These are phyloP conservation scores for Microglena sp. DNA, from an alignment of 139 green algal species.

Conservation along the genomic window DNA sequence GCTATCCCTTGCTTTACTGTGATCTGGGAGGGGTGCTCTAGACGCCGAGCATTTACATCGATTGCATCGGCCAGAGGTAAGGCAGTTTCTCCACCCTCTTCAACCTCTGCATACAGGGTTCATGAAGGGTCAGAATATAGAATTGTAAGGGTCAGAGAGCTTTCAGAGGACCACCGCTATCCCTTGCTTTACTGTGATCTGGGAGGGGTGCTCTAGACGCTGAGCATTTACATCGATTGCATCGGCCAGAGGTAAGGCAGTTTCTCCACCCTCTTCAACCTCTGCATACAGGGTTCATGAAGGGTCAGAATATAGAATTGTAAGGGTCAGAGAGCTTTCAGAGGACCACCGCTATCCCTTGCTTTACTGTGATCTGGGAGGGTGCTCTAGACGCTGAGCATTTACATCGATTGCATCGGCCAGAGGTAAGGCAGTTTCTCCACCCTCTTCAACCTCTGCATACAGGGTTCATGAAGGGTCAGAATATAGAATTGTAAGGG, in stretches of 20 bases:
- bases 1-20: conserved; percentile 14
- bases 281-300: not conserved
- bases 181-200: conserved; percentile 13
- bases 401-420: conserved; percentile 34
- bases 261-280: conserved; percentile 43
- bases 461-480: not conserved
- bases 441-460: conserved; percentile 50
- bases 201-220: conserved; percentile 5
- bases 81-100: conserved; percentile 56
- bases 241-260: conserved; percentile 33
- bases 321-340: too few species aligned
- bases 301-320: too few species aligned
- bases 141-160: too few species aligned
- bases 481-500: too few species aligned
- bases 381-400: conserved; percentile 21
- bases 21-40: conserved; percentile 8
- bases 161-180: conserved; percentile 19
- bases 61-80: conserved; percentile 44
- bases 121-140: too few species aligned
- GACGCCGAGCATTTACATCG: conserved; percentile 27
- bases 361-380: conserved; percentile 8
- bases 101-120: conserved; percentile 31
- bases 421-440: conserved; percentile 58
- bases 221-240: conserved; percentile 35
- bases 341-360: conserved; percentile 16